Percentiles rank a stretch among this genome's conserved stretches.
Evolutionary conservation across 2,329 filamentous ascomycete species (phyloP).

Genomic region (Penicillium sp.): DNA sequence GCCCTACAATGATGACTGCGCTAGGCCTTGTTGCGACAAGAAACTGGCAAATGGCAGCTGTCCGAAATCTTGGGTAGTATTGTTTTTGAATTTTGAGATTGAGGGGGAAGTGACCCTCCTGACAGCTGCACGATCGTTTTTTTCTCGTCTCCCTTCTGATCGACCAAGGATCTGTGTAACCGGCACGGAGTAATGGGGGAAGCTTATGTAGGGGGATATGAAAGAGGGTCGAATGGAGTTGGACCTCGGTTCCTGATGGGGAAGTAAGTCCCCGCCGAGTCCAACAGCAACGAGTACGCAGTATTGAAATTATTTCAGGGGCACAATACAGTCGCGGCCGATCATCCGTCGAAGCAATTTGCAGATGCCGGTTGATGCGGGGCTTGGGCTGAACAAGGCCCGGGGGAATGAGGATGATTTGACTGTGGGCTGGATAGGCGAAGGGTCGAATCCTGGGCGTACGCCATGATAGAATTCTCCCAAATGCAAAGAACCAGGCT

Average conservation of each 20-base stretch:
- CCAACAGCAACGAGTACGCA: conserved; percentile 1
- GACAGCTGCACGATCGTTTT: conserved; percentile 19
- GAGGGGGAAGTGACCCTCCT: conserved; percentile 8
- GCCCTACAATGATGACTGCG: not conserved
- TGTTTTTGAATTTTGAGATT: conserved; percentile 9
- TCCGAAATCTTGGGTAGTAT: conserved; percentile 32
- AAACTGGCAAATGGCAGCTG: conserved; percentile 21
- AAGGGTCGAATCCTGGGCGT: conserved; percentile 12
- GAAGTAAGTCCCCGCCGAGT: conserved; percentile 20
- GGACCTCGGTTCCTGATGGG: conserved; percentile 28
- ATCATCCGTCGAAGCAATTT: conserved; percentile 22
- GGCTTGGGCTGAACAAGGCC: conserved; percentile 11
- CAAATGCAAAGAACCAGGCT: not conserved
- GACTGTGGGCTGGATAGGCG: conserved; percentile 11
- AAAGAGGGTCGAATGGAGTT: conserved; percentile 2
- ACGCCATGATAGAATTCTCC: not conserved
- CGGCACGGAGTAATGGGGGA: conserved; percentile 11
- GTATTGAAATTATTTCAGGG: conserved; percentile 13
- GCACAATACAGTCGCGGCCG: conserved; percentile 12
- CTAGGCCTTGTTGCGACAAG: not conserved
- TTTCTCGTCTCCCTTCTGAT: conserved; percentile 25
- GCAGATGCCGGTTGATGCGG: conserved; percentile 13
- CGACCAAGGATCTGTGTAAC: conserved; percentile 32
- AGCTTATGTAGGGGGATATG: conserved; percentile 15
- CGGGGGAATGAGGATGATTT: conserved; percentile 2